These are phyloP conservation scores for Candida sp. DNA, from an alignment of 1,139 yeast genomes.

Conservation along the genomic window DNA sequence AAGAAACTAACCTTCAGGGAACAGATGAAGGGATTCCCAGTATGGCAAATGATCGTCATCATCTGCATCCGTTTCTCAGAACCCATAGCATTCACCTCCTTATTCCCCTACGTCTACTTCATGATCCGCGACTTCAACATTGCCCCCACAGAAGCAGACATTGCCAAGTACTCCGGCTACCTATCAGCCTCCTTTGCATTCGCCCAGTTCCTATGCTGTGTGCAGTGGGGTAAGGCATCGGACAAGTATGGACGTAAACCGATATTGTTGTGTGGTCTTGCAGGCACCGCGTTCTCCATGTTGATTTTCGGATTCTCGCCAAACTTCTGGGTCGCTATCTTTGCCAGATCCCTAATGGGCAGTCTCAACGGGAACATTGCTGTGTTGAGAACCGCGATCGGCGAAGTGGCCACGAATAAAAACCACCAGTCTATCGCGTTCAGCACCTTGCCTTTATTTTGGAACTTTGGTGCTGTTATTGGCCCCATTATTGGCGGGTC, in stretches of 20 bases:
- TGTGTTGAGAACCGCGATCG: conserved; percentile 41
- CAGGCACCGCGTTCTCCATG: conserved; percentile 34
- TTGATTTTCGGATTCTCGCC: conserved; percentile 37
- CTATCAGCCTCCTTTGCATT: conserved; percentile 43
- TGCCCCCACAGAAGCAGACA: conserved; percentile 37
- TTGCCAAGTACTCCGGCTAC: conserved; percentile 41
- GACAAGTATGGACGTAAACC: conserved; percentile 38
- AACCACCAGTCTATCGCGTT: conserved; percentile 43
- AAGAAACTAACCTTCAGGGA: conserved; percentile 21
- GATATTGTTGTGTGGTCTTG: conserved; percentile 32
- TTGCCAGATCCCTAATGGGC: conserved; percentile 38
- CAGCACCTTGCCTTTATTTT: conserved; percentile 37
- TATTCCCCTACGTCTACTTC: conserved; percentile 43
- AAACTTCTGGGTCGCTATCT: conserved; percentile 35
- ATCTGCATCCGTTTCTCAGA: conserved; percentile 38
- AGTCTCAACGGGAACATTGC: conserved; percentile 41
- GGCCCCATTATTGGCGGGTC: conserved; percentile 67
- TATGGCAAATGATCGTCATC: conserved; percentile 36
- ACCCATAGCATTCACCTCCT: conserved; percentile 43
- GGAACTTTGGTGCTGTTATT: conserved; percentile 40
- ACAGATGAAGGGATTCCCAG: conserved; percentile 37
- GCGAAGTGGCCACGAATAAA: conserved; percentile 40
- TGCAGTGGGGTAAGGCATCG: conserved; percentile 39
- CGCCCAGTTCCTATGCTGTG: conserved; percentile 39
- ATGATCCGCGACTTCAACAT: conserved; percentile 43